Percentiles rank a stretch among this genome's conserved stretches.
Evolutionary conservation across 352 stramenopile genomes (phyloP).

Genomic region (Globisporangium spinosum): DNA sequence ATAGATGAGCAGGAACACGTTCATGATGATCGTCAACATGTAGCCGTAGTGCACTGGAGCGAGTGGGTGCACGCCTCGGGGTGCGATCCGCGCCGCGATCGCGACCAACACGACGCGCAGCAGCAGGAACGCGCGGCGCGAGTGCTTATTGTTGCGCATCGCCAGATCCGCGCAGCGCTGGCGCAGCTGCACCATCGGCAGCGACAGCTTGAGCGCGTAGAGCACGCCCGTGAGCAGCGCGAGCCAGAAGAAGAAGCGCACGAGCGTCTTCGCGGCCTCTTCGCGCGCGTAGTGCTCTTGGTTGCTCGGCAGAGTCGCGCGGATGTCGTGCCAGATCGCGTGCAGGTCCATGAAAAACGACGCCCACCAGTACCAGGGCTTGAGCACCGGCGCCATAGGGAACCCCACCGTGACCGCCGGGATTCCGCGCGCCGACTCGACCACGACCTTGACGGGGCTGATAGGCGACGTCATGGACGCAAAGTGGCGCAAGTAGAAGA

Average conservation of each 20-base stretch:
- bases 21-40: constrained; percentile 71
- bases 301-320: constrained; percentile 55
- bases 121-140: constrained; percentile 42
- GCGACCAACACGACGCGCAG: constrained; percentile 59
- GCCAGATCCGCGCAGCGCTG: constrained; percentile 54
- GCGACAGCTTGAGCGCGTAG: constrained; percentile 56
- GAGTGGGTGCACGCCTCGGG: constrained; percentile 61
- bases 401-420: constrained; percentile 82
- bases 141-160: constrained; percentile 50
- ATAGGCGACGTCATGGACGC: constrained; percentile 85
- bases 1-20: constrained; percentile 77
- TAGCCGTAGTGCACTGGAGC: constrained; percentile 75
- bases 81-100: constrained; percentile 53
- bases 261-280: constrained; percentile 63
- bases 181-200: constrained; percentile 59
- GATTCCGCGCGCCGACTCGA: constrained; percentile 74
- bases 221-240: constrained; percentile 56
- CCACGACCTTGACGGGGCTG: constrained; percentile 80
- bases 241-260: constrained; percentile 51
- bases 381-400: constrained; percentile 83
- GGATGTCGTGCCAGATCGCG: constrained; percentile 83
- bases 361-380: constrained; percentile 89
- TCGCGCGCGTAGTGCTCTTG: constrained; percentile 71
- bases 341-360: constrained; percentile 81
- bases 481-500: constrained; percentile 84